Evolutionary conservation across 352 stramenopile species (phyloP), one percentile per base, ranked within the genome.

Genomic region (Nothophytophthora sp.): DNA sequence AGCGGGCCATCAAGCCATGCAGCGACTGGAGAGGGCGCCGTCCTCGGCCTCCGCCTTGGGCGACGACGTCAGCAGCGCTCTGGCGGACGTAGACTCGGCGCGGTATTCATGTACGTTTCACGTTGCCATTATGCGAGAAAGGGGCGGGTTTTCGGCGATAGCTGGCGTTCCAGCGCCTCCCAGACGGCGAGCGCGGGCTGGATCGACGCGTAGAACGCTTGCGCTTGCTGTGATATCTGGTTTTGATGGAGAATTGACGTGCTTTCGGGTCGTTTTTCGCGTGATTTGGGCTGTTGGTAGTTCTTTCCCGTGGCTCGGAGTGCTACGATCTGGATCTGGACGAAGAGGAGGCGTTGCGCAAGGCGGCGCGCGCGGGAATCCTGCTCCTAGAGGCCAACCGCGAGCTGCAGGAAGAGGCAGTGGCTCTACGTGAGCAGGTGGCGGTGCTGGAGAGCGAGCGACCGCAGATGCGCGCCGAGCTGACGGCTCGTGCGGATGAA

Each of bases 311-410:
- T 44, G 40, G 50, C 0, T 79, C 69, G 10, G 69, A 79, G 28
- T 70, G 46, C 39, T 73, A 67, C 34, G 64, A 68, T 30, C 60
- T 71, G 34, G 61, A 70, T 15, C 44, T 77, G 43, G 75, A 86
- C 38, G 78, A 86, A 30, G 70, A 84, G n/a, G 75, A 89, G 27
- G 70, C 76, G 37, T 66, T 90, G 15, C 76, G 63, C 36, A 80
- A 79, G 32, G 78, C 82, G 25, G 82, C 80, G 10, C 80, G 82
- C 29, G 76, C 76, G 13, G 82, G 82, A 1, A 87, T 93, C 33
- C 58, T 82, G 41, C 53, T 93, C 28, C 53, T 93, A 38, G 82
- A 93, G 62, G 70, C 80, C 47, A 93, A 90, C 34, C 66, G 79
- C 25, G 80, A 86, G 41, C 60, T 93, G 6, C 63, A 83, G 27